Conservation (phyloP, 768 basidiomycete genomes). For the Suillus clintonianus region DNA sequence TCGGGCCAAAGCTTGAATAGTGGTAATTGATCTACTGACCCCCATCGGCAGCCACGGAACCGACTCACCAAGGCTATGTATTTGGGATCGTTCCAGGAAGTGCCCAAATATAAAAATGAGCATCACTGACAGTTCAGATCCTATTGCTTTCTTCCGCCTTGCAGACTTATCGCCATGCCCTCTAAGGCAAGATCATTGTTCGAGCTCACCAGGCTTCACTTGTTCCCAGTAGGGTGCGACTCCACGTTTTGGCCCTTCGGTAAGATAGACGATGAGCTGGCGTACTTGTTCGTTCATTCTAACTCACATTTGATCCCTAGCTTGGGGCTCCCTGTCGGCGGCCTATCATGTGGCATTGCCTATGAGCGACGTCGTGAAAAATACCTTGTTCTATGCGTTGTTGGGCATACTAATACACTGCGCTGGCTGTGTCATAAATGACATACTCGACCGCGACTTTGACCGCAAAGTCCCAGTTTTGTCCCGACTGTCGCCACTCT, state of each 20-base stretch:
- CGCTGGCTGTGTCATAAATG: slow-evolving; percentile 56
- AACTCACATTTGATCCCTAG: not conserved
- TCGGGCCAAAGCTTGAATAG: no score
- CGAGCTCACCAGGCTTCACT: not conserved
- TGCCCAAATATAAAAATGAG: not conserved
- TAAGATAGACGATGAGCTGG: no score
- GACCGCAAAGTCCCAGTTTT: slow-evolving; percentile 43
- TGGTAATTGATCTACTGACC: not conserved
- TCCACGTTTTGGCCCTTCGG: no score
- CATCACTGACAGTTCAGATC: not conserved
- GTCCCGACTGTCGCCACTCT: slow-evolving; percentile 4
- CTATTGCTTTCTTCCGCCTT: not conserved
- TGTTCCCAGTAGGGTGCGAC: not conserved
- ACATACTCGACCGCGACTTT: slow-evolving; percentile 53
- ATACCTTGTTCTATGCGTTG: not conserved
- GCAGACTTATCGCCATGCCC: not conserved
- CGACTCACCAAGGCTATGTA: not conserved
- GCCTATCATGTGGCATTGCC: no score
- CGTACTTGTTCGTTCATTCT: not conserved
- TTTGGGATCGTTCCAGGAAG: not conserved
- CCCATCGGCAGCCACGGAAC: not conserved
- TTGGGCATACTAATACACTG: slow-evolving; percentile 31
- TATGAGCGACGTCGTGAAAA: not conserved
- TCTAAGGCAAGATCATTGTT: not conserved
- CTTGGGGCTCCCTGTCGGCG: not conserved